Base-by-base conservation (phyloP, 768 basidiomycete species). In the Amyloporia xantha region DNA sequence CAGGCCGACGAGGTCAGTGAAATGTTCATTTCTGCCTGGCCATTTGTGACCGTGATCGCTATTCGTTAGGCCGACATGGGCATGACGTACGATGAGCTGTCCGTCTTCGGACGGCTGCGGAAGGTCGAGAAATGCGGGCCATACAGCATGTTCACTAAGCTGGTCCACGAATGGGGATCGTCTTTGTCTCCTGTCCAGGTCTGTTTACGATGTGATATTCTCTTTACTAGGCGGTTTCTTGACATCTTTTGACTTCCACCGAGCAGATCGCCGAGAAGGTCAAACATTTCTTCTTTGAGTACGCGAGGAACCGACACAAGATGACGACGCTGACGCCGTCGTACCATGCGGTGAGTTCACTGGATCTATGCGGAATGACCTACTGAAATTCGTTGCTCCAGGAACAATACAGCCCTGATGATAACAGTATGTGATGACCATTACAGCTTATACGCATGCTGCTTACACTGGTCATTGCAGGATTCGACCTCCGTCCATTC, bases 61-160 rank as follows among this genome's bases (percentile, higher is more conserved):
- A 17, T 15, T 41, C 38, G 2, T 30, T 4, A 91, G 91, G 91
- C 79, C 15, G 95, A 98, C 60, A 98, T 98, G 95, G 95, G 95
- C 7, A 98, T 98, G 96, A 96, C 95, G 0, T 98, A 97, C 61
- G 88, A 97, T 57, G 96, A 98, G 57, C 74, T 99, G 17, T 94
- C 91, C 10, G 80, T 91, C 17, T 95, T 93, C 57, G 96, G 95
- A 21, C 76, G 94, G 24, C 75, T 99, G 21, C 81, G 96, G 45
- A 98, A 99, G 68, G 79, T 95, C 35, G 93, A 96, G 59, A 98
- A 98, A 70, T 93, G 91, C 63, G 96, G 96, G 2, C 95, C 96
- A 2, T 98, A 94, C 68, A 90, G 90, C 72, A 97, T 86, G 73
- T 99, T 95, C 63, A 94, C 91, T 27, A 97, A 97, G 68, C 74